These are phyloP conservation scores for Medicago arabica DNA, from an alignment of 306 rosid genomes.

Conservation along the genomic window DNA sequence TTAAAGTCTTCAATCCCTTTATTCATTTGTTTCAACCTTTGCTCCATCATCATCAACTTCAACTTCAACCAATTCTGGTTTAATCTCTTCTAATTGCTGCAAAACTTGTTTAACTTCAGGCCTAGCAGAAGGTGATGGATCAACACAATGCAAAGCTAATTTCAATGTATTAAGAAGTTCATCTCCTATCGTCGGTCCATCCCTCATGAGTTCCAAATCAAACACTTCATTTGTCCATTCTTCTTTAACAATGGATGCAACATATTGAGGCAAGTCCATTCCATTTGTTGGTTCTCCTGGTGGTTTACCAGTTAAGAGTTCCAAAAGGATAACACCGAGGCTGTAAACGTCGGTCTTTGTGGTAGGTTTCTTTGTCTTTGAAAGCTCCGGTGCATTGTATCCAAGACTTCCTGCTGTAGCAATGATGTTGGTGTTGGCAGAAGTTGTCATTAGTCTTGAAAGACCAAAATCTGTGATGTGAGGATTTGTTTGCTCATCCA, in stretches of 20 bases:
- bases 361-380: constrained; percentile 71
- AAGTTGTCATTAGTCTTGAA: constrained; percentile 78
- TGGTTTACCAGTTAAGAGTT: constrained; percentile 82
- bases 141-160: constrained; percentile 85
- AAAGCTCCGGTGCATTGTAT: constrained; percentile 85
- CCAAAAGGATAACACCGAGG: constrained; percentile 83
- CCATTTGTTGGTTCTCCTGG: constrained; percentile 84
- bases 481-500: constrained; percentile 70
- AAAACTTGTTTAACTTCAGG: constrained; percentile 83
- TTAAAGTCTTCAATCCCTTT: not conserved
- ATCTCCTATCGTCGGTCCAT: constrained; percentile 67
- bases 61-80: constrained; percentile 60
- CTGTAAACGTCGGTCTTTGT: constrained; percentile 62
- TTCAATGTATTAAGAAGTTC: constrained; percentile 83
- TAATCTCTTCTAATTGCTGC: constrained; percentile 76
- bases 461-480: constrained; percentile 84
- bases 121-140: constrained; percentile 80
- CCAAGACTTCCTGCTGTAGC: constrained; percentile 92
- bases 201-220: constrained; percentile 86
- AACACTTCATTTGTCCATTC: constrained; percentile 93
- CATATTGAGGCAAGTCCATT: constrained; percentile 91
- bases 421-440: constrained; percentile 77
- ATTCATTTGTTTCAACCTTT: constrained; percentile 45
- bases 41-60: constrained; percentile 60
- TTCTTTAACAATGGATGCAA: constrained; percentile 86